phyloP scores from a whole-genome alignment of 495 filamentous ascomycete genomes.

The Tuber microsphaerosporum region DNA sequence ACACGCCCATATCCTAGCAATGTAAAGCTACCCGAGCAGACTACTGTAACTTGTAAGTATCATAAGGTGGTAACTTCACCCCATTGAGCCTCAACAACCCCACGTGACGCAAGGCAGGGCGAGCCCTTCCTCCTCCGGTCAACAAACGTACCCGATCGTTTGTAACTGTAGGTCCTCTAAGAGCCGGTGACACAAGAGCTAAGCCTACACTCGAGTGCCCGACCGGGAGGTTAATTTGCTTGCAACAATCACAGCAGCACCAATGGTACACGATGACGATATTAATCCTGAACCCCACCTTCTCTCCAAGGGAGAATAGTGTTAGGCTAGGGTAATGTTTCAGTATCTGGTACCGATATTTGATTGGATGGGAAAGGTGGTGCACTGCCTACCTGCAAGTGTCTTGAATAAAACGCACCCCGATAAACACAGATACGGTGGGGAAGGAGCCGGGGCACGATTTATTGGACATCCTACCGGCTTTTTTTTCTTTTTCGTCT shows the following conservation, averaged over 20 bases:
- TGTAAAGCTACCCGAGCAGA: background rate
- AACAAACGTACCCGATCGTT: background rate
- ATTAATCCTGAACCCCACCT: background rate
- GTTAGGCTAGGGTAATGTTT: background rate
- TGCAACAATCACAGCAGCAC: background rate
- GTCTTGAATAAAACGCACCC: background rate
- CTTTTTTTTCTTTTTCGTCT: background rate
- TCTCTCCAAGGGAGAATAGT: background rate
- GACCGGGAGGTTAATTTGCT: background rate
- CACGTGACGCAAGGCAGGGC: background rate
- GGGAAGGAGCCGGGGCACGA: background rate
- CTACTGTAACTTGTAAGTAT: background rate
- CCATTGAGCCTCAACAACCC: background rate
- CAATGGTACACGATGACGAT: background rate
- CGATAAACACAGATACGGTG: background rate
- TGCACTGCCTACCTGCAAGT: background rate
- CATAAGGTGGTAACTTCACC: background rate
- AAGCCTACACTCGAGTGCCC: background rate
- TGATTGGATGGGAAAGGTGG: background rate
- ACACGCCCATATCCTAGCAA: background rate
- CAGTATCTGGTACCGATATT: background rate
- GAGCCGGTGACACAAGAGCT: background rate
- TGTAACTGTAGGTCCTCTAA: too few relatives aligned
- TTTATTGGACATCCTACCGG: slow-evolving; percentile 1
- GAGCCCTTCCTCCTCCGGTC: background rate